Base-by-base conservation (phyloP, 495 filamentous ascomycete species). In the Tuber brumale region DNA sequence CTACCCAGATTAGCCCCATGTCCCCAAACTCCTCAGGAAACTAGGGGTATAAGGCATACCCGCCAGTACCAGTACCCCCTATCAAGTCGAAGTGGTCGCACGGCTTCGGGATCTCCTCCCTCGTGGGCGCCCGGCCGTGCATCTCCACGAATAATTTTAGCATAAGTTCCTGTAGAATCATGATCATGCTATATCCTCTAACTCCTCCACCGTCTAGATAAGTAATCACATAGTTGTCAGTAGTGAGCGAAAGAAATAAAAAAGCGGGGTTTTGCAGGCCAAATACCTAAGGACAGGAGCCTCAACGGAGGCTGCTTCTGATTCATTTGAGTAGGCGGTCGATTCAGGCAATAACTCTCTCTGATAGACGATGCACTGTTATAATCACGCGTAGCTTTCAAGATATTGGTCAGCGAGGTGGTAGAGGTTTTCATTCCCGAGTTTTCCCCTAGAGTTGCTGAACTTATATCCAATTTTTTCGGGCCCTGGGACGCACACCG, bases 111-210 rank as follows among this genome's bases (percentile, higher is more conserved):
- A 93, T 90, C 77, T 92, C 87, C 75, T 92, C 88, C 78, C 87
- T 86, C 74, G 48, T 76, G 37, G 81, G 81, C 16, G 81, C 78
- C 39, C 81, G 74, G 21, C 81, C 81, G 21, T 83, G 69, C 71
- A 93, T 86, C 85, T 92, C 90, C 83, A 92, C 89, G 39, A 93
- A 88, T 45, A 93, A 85, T 77, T 92, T 91, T 79, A 93, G 89
- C 89, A 99, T 99, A 69, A 99, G 87, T 86, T 97, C 94, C 87
- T 82, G 80, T 21, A 81, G 39, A 41, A 81, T 74, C 72, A 79
- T 76, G 82, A 99, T 91, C 91, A 97, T 97, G 75, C 94, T 97
- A 86, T 97, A 98, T 61, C 95, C 95, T 79, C 95, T 90, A 72
- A 99, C 94, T 79, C 95, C 95, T 79, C 95, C 95, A 82, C 95